Conservation (phyloP, 805 yeast genomes). For the Lipomyces japonicus region DNA sequence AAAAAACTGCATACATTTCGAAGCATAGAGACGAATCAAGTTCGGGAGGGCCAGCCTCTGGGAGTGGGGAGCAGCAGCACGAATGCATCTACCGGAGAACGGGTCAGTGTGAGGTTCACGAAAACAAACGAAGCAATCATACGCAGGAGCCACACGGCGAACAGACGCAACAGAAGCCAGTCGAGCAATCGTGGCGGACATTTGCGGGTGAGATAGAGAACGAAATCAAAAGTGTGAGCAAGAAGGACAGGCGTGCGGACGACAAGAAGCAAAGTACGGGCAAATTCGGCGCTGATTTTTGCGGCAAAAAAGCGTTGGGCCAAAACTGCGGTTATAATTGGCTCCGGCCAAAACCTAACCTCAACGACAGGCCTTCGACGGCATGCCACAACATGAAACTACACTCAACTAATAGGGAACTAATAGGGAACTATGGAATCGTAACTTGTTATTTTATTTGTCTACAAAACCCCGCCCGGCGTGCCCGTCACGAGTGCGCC, state of each 20-base stretch:
- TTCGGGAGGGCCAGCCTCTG: slow-evolving; percentile 31
- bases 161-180: slow-evolving; percentile 24
- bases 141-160: slow-evolving; percentile 17
- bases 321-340: no score
- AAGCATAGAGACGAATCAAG: slow-evolving; percentile 38
- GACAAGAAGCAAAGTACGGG: slow-evolving; percentile 1
- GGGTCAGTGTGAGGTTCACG: background rate
- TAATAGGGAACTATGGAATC: no score
- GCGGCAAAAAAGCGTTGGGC: no score
- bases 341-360: no score
- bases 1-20: slow-evolving; percentile 34
- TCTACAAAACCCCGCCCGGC: slow-evolving; percentile 30
- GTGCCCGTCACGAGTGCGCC: slow-evolving; percentile 29
- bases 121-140: slow-evolving; percentile 2
- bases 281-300: no score
- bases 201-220: background rate
- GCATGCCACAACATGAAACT: no score
- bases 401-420: no score
- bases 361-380: no score
- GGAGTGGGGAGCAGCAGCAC: slow-evolving; percentile 7
- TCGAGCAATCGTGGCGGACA: slow-evolving; percentile 25
- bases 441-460: no score
- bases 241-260: background rate
- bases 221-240: background rate
- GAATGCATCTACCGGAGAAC: slow-evolving; percentile 8